phyloP scores from a whole-genome alignment of 441 rosid genomes.

The Macaranga tanarius region DNA sequence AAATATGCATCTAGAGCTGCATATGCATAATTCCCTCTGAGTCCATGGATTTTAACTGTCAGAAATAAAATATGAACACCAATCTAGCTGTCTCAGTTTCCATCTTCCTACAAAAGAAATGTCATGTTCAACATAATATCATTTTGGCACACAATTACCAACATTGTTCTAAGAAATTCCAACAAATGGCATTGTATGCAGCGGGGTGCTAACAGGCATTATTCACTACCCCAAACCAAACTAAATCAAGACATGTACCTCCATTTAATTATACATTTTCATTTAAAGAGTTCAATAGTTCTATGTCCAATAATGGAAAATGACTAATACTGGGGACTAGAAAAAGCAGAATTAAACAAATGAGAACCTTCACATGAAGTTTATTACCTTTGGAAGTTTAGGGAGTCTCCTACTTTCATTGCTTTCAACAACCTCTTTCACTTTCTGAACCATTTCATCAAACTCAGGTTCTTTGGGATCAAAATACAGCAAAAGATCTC shows the following conservation, averaged over 20 bases:
- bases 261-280: neutral
- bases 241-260: neutral
- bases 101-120: neutral
- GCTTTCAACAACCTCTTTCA: conserved; percentile 81
- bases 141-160: neutral
- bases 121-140: neutral
- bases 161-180: neutral
- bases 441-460: conserved; percentile 47
- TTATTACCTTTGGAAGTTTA: conserved; percentile 84
- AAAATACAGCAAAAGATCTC: conserved; percentile 43
- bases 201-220: too few relatives aligned
- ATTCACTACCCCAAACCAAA: neutral
- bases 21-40: neutral
- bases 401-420: conserved; percentile 92
- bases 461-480: conserved; percentile 49
- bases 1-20: neutral
- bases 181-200: too few relatives aligned
- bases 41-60: neutral
- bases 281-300: neutral
- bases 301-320: neutral
- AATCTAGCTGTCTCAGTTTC: neutral
- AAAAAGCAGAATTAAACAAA: conserved; percentile 5
- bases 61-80: neutral
- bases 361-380: neutral
- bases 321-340: neutral